Conservation (phyloP, 2,329 filamentous ascomycete genomes). For the Exophiala sp. region DNA sequence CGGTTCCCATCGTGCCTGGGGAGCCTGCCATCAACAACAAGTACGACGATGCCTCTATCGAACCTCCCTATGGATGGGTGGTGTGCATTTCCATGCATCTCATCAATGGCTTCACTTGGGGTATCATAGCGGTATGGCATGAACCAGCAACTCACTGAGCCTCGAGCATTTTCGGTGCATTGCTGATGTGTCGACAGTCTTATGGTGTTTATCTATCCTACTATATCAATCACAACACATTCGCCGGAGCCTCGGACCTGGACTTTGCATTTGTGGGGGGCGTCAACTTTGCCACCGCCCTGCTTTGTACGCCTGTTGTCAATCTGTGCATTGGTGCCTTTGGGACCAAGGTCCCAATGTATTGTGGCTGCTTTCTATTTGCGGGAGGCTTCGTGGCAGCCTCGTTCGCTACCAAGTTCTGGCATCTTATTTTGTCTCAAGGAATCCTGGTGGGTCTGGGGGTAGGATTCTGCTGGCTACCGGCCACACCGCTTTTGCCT, state of each 20-base stretch:
- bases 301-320: conserved; percentile 30
- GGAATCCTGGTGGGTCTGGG: conserved; percentile 31
- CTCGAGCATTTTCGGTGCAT: not conserved
- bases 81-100: conserved; percentile 27
- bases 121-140: conserved; percentile 29
- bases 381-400: conserved; percentile 29
- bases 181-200: conserved; percentile 19
- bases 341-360: conserved; percentile 28
- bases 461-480: conserved; percentile 29
- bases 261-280: conserved; percentile 34
- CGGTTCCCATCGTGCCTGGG: conserved; percentile 10
- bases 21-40: not conserved
- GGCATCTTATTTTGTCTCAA: conserved; percentile 30
- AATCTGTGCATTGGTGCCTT: conserved; percentile 27
- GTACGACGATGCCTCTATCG: conserved; percentile 13
- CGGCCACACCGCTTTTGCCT: conserved; percentile 27
- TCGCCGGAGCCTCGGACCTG: conserved; percentile 27
- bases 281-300: conserved; percentile 29
- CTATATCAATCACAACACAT: conserved; percentile 35
- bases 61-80: conserved; percentile 34
- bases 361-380: conserved; percentile 25
- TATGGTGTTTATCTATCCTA: conserved; percentile 43
- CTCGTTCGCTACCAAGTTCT: conserved; percentile 28
- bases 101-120: conserved; percentile 35
- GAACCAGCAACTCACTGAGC: too few species aligned